Base-by-base conservation (phyloP, 106 monocot genomes). In the Platanthera zijinensis region DNA sequence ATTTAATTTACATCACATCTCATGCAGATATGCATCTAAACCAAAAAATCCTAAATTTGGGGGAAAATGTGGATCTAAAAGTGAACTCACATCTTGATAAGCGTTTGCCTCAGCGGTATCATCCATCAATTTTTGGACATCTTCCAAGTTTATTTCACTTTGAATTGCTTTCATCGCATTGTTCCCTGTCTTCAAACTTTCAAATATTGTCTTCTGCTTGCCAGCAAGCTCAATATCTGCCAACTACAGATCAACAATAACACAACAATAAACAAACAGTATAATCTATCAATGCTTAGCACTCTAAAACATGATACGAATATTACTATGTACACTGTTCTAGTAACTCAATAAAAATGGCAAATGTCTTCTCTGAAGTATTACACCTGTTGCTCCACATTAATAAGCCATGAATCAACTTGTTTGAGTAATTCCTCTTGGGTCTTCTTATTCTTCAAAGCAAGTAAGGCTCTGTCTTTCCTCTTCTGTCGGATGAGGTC, bases 121-220 rank as follows among this genome's bases (percentile, higher is more conserved):
- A 80, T 93, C 97, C 93, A 91, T 89, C 83, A 97, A 80, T 76
- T 97, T 97, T 32, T 89, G 89, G 49, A 97, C 97, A 85, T 97
- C 97, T 14, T 97, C 97, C 77, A 97, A 72, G 72, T 86, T 94
- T 51, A 97, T 91, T 75, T 97, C 97, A 84, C 80, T 94, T 85
- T 97, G 97, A 69, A 94, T 77, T 52, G 97, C 82, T 80, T 97
- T 89, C 63, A 93, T 88, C 50, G 93, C 97, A 85, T 86, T 85
- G 59, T 82, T 91, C 59, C 93, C 97, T 18, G 91, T 75, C 74
- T 91, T 91, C 76, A 97, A 88, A 80, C 93, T 97, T 68, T 93
- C 93, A 86, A 91, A 93, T 19, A 93, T 93, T 76, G 93, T 88
- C 56, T 89, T 93, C 75, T 97, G 93, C 79, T 91, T 93, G 67